These are phyloP conservation scores for Agaricus sinodeliciosus DNA, from an alignment of 768 basidiomycete genomes.

Conservation along the genomic window DNA sequence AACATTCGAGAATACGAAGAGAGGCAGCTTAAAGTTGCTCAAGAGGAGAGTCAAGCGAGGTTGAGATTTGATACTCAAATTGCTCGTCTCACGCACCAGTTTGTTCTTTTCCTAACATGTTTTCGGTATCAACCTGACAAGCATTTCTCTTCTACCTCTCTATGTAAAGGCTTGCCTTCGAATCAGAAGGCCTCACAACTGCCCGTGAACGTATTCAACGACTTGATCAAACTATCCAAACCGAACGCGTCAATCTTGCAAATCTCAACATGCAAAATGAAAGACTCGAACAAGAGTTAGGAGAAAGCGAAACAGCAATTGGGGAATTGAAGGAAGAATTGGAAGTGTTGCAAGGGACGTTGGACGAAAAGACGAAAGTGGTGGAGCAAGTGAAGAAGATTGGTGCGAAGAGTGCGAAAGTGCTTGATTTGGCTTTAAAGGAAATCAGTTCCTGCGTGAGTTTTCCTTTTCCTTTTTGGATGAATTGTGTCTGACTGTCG, in stretches of 20 bases:
- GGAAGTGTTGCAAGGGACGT: constrained; percentile 46
- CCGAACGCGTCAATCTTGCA: constrained; percentile 47
- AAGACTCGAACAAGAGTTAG: constrained; percentile 53
- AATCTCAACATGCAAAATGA: constrained; percentile 50
- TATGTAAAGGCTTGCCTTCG: constrained; percentile 63
- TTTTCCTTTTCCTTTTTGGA: background rate
- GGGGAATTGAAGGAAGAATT: constrained; percentile 56
- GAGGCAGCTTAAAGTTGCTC: constrained; percentile 79
- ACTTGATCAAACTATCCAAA: constrained; percentile 43
- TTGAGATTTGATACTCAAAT: constrained; percentile 83
- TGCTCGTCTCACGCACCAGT: constrained; percentile 83
- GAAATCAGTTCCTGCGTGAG: constrained; percentile 79
- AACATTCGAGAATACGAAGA: constrained; percentile 94
- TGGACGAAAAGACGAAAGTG: constrained; percentile 67
- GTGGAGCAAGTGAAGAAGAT: constrained; percentile 75
- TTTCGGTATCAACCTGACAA: background rate
- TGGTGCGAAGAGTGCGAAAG: constrained; percentile 62
- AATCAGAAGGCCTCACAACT: constrained; percentile 63
- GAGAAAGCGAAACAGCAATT: constrained; percentile 48
- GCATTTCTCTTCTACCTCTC: background rate
- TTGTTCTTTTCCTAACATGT: constrained; percentile 19
- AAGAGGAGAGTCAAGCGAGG: constrained; percentile 81
- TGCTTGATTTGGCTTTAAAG: constrained; percentile 82
- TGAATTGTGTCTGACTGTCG: background rate
- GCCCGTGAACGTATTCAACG: constrained; percentile 56